A percentile compares a stretch with the other conserved stretches of the same genome.
Conservation (phyloP, 169 alveolate genomes). For the Cryptosporidium sp. region DNA sequence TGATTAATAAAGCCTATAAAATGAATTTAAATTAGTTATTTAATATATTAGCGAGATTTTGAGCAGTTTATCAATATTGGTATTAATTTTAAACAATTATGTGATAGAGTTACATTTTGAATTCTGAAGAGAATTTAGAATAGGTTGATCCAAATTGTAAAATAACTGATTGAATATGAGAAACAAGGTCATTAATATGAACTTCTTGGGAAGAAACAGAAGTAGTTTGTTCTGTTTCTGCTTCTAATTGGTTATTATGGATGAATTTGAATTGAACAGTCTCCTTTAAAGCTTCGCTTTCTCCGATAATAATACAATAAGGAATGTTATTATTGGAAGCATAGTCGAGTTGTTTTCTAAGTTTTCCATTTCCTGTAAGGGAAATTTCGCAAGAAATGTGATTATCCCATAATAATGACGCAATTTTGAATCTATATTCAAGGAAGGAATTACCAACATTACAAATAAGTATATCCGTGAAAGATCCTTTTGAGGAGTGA, state of each 20-base stretch:
- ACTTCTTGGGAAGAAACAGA: conserved; percentile 28
- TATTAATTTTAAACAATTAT: neutral
- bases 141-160: conserved; percentile 35
- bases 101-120: neutral
- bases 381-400: conserved; percentile 65
- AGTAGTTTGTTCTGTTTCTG: neutral
- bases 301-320: conserved; percentile 64
- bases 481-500: conserved; percentile 11
- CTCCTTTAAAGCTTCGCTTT: conserved; percentile 10
- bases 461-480: conserved; percentile 64
- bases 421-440: conserved; percentile 57
- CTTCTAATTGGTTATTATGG: neutral
- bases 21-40: too few species aligned
- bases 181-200: conserved; percentile 3
- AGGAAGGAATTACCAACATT: conserved; percentile 41
- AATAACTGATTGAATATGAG: conserved; percentile 11
- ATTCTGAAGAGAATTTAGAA: conserved; percentile 21
- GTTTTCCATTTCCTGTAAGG: conserved; percentile 41
- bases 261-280: conserved; percentile 43
- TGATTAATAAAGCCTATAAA: too few species aligned
- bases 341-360: conserved; percentile 58
- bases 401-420: conserved; percentile 60
- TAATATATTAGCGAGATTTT: neutral
- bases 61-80: neutral
- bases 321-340: conserved; percentile 51